Evolutionary conservation across 148 eudicot genomes (phyloP).

Genomic region (Vaccinium darrowii): DNA sequence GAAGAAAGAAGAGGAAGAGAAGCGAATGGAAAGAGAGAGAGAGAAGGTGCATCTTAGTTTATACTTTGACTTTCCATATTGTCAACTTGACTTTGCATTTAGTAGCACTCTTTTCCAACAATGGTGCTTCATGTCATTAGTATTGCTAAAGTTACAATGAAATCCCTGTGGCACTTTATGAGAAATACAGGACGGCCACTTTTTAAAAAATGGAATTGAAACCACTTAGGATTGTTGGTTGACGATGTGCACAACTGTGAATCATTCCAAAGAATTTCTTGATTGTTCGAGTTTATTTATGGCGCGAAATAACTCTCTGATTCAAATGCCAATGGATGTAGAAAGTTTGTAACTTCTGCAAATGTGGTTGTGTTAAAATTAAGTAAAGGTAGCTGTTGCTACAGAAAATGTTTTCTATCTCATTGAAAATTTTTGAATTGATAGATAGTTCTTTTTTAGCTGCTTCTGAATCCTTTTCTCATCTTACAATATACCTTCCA

Average conservation of each 20-base stretch:
- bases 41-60: constrained; percentile 67
- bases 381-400: neutral
- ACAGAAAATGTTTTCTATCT: neutral
- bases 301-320: neutral
- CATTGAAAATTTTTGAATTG: neutral
- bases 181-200: neutral
- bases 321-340: neutral
- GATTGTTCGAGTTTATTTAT: neutral
- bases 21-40: constrained; percentile 77
- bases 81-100: neutral
- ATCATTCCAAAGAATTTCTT: neutral
- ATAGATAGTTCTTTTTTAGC: neutral
- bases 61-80: neutral
- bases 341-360: neutral
- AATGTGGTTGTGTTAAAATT: neutral
- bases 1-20: constrained; percentile 99
- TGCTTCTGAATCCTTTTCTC: neutral
- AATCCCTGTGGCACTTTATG: neutral
- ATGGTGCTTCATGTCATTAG: neutral
- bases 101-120: neutral
- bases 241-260: neutral
- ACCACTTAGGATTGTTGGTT: neutral
- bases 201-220: neutral
- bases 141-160: neutral
- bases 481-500: neutral